phyloP scores from a whole-genome alignment of 768 basidiomycete species.

The Suillus subalutaceus region DNA sequence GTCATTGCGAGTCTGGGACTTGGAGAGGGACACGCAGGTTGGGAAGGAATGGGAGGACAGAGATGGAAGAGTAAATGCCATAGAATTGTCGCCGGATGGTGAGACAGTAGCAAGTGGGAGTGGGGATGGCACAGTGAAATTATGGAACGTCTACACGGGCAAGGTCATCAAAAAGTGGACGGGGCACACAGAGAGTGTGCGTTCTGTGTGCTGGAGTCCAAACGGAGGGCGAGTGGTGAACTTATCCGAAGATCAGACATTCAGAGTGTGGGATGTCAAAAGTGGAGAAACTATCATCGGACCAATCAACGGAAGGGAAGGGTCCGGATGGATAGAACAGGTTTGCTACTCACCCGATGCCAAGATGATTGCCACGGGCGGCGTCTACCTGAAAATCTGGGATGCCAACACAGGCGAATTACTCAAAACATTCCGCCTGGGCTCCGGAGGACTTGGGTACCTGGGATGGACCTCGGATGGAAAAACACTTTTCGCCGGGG shows the following conservation, averaged over 20 bases:
- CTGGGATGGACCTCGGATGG: background rate
- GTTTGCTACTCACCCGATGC: background rate
- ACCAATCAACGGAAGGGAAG: no score
- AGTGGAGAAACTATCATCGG: background rate
- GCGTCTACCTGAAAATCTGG: background rate
- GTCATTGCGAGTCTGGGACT: background rate
- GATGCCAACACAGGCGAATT: background rate
- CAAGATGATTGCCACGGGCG: background rate
- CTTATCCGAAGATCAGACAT: background rate
- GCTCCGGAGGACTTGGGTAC: no score
- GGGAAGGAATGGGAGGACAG: background rate
- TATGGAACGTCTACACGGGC: background rate
- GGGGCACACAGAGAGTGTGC: background rate
- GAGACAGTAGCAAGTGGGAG: background rate
- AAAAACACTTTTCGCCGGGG: background rate
- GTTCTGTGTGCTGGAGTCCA: background rate
- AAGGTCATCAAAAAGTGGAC: background rate
- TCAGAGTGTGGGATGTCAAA: background rate
- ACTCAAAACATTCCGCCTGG: background rate
- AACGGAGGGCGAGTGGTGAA: background rate
- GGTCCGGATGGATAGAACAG: rapidly evolving
- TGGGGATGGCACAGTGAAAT: background rate
- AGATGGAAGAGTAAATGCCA: background rate
- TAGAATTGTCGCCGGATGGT: background rate
- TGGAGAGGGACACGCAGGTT: background rate